Conservation (phyloP, 345 rosid genomes). For the Pelargonium nanum region DNA sequence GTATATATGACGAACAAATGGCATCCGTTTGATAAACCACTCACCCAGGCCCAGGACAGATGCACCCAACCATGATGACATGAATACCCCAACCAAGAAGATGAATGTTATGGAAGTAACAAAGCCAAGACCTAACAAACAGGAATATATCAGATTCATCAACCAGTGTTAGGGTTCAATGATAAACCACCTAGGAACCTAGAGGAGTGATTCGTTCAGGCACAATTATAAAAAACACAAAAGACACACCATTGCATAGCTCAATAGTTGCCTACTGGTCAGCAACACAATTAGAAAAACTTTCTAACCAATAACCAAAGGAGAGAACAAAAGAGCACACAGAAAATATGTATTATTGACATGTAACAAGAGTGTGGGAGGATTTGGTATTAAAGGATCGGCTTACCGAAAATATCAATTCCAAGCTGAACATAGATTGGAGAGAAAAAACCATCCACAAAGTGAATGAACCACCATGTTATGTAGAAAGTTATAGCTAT, state of each 20-base stretch:
- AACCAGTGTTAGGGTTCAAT: background rate
- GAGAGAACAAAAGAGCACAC: background rate
- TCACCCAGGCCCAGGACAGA: conserved; percentile 89
- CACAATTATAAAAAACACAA: background rate
- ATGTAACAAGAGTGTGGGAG: background rate
- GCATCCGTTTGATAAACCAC: conserved; percentile 99
- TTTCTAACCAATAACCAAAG: background rate
- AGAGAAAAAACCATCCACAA: conserved; percentile 96
- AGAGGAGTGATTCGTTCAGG: background rate
- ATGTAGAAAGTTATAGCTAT: conserved; percentile 88
- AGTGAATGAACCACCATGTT: conserved; percentile 99
- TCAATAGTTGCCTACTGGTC: background rate
- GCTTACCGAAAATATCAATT: conserved; percentile 81
- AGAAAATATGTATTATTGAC: background rate
- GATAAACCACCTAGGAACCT: background rate
- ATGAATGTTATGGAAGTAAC: conserved; percentile 84
- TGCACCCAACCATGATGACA: conserved; percentile 99
- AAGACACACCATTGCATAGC: background rate
- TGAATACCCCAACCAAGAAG: conserved; percentile 95
- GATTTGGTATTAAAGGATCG: conserved; percentile 3
- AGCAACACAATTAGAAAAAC: background rate
- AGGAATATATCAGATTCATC: background rate
- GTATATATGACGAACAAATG: conserved; percentile 92
- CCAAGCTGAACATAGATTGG: conserved; percentile 93
- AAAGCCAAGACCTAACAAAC: conserved; percentile 77